Conservation (phyloP, 2,329 filamentous ascomycete species). For the Penicillium sp. region DNA sequence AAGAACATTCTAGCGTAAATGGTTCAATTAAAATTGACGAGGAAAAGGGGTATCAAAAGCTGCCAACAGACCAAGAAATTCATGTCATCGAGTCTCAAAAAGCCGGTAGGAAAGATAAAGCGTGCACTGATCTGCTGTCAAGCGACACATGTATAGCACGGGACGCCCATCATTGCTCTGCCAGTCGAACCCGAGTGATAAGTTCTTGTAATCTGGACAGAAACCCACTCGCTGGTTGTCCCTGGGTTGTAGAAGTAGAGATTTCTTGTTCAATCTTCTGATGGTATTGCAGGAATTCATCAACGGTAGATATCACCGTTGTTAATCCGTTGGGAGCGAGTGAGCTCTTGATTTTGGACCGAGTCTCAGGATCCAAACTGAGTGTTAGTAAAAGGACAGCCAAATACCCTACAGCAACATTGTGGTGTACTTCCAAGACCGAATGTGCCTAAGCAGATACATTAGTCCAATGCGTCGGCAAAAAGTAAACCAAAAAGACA, state of each 20-base stretch:
- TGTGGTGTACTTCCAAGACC: constrained; percentile 68
- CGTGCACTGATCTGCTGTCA: not conserved
- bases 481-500: not conserved
- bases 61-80: not conserved
- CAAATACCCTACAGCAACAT: constrained; percentile 83
- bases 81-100: not conserved
- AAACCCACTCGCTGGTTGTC: constrained; percentile 50
- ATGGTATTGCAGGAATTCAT: constrained; percentile 62
- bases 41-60: constrained; percentile 8
- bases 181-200: constrained; percentile 44
- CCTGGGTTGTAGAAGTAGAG: constrained; percentile 42
- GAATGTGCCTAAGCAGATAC: constrained; percentile 46
- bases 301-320: constrained; percentile 55
- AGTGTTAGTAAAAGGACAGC: constrained; percentile 80
- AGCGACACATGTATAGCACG: not conserved
- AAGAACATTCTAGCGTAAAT: not conserved
- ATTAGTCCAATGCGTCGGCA: constrained; percentile 8
- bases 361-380: constrained; percentile 56
- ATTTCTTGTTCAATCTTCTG: constrained; percentile 55
- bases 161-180: constrained; percentile 8
- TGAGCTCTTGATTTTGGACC: constrained; percentile 40
- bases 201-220: constrained; percentile 55
- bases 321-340: constrained; percentile 50
- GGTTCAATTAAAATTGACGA: not conserved
- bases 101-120: not conserved